These are phyloP conservation scores for Sphaerulina musiva DNA, from an alignment of 2,329 filamentous ascomycete genomes.

Conservation along the genomic window DNA sequence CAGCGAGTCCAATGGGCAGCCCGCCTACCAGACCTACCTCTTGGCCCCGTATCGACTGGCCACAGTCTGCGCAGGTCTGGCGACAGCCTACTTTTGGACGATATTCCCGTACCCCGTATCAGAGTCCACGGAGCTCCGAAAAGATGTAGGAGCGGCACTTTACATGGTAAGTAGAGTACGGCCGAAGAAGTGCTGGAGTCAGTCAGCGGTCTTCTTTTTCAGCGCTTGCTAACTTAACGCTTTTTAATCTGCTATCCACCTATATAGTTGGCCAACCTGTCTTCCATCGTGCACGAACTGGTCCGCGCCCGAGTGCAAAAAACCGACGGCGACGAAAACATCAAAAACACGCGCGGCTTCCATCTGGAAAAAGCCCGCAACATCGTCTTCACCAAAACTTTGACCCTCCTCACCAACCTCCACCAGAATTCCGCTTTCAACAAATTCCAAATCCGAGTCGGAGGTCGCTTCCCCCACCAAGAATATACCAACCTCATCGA, in stretches of 20 bases:
- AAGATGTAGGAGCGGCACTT: conserved; percentile 60
- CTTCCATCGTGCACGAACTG: conserved; percentile 63
- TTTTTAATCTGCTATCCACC: too few relatives aligned
- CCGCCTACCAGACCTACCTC: conserved; percentile 61
- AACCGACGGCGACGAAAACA: conserved; percentile 47
- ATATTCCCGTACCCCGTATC: conserved; percentile 67
- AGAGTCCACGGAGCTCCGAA: conserved; percentile 62
- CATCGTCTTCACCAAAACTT: conserved; percentile 61
- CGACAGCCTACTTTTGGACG: conserved; percentile 70
- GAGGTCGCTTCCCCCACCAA: conserved; percentile 61
- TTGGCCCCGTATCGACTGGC: conserved; percentile 67
- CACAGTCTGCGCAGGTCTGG: conserved; percentile 58
- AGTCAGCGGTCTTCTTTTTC: too few relatives aligned
- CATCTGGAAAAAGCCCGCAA: conserved; percentile 52
- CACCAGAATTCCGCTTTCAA: conserved; percentile 59
- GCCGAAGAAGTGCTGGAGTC: too few relatives aligned
- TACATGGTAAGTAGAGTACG: conserved; percentile 44
- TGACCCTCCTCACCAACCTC: conserved; percentile 59
- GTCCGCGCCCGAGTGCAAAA: conserved; percentile 55
- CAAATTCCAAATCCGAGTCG: conserved; percentile 62
- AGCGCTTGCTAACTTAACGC: too few relatives aligned
- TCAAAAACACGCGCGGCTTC: conserved; percentile 48
- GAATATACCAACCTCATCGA: conserved; percentile 58
- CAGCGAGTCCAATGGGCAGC: conserved; percentile 57
- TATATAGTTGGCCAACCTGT: conserved; percentile 58